phyloP scores from a whole-genome alignment of 352 stramenopile genomes.

The Globisporangium carolinianum region DNA sequence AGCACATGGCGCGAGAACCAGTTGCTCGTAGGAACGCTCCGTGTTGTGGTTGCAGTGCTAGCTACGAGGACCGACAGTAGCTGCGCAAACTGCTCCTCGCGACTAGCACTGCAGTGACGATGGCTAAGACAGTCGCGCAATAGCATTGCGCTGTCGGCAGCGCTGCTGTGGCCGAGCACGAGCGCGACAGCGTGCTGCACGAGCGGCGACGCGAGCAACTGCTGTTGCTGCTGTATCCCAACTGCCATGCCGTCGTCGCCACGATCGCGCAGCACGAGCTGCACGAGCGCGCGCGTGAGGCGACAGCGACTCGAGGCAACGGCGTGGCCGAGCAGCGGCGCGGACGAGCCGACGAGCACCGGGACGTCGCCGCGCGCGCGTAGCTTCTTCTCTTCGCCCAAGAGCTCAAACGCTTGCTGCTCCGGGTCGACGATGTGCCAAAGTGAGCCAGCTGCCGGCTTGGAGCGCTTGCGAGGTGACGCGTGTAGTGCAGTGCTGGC shows the following conservation, averaged over 20 bases:
- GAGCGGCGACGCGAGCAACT: slow-evolving; percentile 23
- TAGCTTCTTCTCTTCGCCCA: slow-evolving; percentile 39
- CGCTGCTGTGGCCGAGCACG: slow-evolving; percentile 36
- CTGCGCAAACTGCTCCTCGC: slow-evolving; percentile 8
- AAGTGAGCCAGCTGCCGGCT: background rate
- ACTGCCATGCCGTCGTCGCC: too few relatives aligned
- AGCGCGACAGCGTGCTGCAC: slow-evolving; percentile 42
- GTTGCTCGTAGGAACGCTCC: slow-evolving; percentile 53
- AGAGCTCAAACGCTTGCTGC: slow-evolving; percentile 47
- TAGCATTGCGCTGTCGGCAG: slow-evolving; percentile 30
- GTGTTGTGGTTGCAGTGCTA: background rate
- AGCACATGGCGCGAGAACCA: slow-evolving; percentile 75
- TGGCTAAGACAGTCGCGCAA: slow-evolving; percentile 19
- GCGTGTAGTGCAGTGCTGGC: too few relatives aligned
- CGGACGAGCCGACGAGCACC: too few relatives aligned
- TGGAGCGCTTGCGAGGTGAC: background rate
- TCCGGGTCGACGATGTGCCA: slow-evolving; percentile 35
- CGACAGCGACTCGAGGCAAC: slow-evolving; percentile 15
- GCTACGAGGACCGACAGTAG: background rate
- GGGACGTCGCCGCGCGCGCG: slow-evolving; percentile 7
- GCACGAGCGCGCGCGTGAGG: slow-evolving; percentile 35
- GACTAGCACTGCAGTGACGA: slow-evolving; percentile 2
- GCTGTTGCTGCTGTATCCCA: slow-evolving; percentile 2
- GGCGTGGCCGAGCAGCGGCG: background rate
- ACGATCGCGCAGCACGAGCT: slow-evolving; percentile 22